Conservation (phyloP, 768 basidiomycete genomes). For the Pisolithus sp. region DNA sequence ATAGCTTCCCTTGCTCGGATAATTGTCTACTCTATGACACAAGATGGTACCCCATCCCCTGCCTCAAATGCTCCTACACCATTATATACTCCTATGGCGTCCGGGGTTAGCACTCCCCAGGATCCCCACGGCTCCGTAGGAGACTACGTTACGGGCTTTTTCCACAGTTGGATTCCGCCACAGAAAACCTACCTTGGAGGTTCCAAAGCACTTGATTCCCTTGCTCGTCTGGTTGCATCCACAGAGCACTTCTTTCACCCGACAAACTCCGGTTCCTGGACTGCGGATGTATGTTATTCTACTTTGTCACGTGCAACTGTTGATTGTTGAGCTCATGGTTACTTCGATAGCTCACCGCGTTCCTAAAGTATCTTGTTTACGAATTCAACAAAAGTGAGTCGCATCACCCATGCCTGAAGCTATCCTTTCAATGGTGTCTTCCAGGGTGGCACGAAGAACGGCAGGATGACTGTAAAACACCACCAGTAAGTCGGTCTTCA, state of each 20-base stretch:
- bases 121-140: slow-evolving; percentile 40
- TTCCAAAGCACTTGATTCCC: slow-evolving; percentile 79
- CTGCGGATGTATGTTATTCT: slow-evolving; percentile 31
- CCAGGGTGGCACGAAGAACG: slow-evolving; percentile 63
- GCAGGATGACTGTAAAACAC: slow-evolving; percentile 69
- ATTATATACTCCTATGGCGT: slow-evolving; percentile 60
- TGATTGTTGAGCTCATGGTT: slow-evolving; percentile 6
- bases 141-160: slow-evolving; percentile 55
- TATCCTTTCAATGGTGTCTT: slow-evolving; percentile 57
- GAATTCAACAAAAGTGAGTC: slow-evolving; percentile 75
- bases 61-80: slow-evolving; percentile 55
- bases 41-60: slow-evolving; percentile 62
- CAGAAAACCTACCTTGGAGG: slow-evolving; percentile 65
- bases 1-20: slow-evolving; percentile 75
- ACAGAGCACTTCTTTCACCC: slow-evolving; percentile 96
- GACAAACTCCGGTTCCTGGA: slow-evolving; percentile 85
- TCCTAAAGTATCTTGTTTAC: slow-evolving; percentile 78
- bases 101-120: slow-evolving; percentile 50
- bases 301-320: neutral
- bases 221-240: slow-evolving; percentile 84
- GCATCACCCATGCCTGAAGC: slow-evolving; percentile 30
- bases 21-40: slow-evolving; percentile 83
- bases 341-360: slow-evolving; percentile 58
- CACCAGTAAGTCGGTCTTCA: slow-evolving; percentile 37
- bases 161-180: slow-evolving; percentile 39